Percentiles rank a stretch among this genome's conserved stretches.
These are phyloP conservation scores for Cicer yamashitae DNA, from an alignment of 306 rosid genomes.

Conservation along the genomic window DNA sequence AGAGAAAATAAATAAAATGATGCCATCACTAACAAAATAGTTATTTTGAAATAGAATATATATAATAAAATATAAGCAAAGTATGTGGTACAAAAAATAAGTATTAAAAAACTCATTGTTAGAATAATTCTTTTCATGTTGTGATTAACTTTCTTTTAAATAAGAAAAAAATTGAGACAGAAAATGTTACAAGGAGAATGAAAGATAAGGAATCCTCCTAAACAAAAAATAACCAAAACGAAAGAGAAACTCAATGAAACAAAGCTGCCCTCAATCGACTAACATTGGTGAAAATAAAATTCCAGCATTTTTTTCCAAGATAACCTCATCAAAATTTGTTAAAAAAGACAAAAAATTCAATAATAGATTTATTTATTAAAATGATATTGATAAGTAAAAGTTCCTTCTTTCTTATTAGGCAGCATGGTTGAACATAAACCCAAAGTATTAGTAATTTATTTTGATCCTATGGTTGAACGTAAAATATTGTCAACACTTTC, in stretches of 20 bases:
- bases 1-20: constrained; percentile 14
- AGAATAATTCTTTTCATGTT: constrained; percentile 15
- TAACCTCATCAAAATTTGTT: neutral
- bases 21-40: constrained; percentile 5
- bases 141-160: no score
- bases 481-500: no score
- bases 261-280: neutral
- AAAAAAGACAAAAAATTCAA: neutral
- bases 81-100: constrained; percentile 17
- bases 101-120: neutral
- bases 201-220: constrained; percentile 3
- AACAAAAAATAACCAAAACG: neutral
- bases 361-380: neutral
- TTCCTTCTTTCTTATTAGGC: neutral
- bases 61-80: neutral
- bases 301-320: neutral
- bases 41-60: neutral
- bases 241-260: neutral
- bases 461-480: neutral
- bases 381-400: neutral
- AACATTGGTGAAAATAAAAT: neutral
- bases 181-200: neutral
- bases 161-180: neutral
- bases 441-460: neutral
- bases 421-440: neutral